Base-by-base conservation (phyloP, 2,329 filamentous ascomycete genomes). In the Aspergillus eucalypticola region DNA sequence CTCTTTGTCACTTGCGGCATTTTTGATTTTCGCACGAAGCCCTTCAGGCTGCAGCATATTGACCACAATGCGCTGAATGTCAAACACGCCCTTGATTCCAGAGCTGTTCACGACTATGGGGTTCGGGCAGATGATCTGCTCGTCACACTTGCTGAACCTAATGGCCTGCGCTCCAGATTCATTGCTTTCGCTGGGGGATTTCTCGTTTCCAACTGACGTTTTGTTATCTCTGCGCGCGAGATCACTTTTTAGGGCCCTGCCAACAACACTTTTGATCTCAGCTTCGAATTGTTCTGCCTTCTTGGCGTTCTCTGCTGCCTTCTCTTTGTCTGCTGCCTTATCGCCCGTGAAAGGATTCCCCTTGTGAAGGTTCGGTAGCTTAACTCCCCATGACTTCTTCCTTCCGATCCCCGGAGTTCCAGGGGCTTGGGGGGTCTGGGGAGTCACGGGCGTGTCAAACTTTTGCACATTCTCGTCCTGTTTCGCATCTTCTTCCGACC, bases 11-110 rank as follows among this genome's bases (percentile, higher is more conserved):
- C 52, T 56, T 39, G 56, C 46, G 13, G 64, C 61, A 19, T 50
- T 58, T 29, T 39, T 42, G 38, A 64, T 46, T 11, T 54, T 60
- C 17, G 60, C 50, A 19, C 62, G 62, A 8, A 66, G 62, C 8
- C 25, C 35, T 3, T 66, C 17, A 2, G 55, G 53, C 13, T 64
- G 57, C 21, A 62, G 32, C 64, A 66, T 64, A 2, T 32, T 60
- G 29, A 64, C 58, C n/a, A 66, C 49, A 23, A 66, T 38, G 38
- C 64, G 46, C 29, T 66, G 64, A 8, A 66, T 61, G 32, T 66
- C 64, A 38, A 66, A 65, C 11, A 63, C 59, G n/a, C 63, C 63
- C 1, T 57, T 56, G 8, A 65, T 65, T 13, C 63, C 63, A 27
- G 56, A 54, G 38, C 58, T 65, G 51, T 50, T 64, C 8, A 65